Evolutionary conservation across 2,329 filamentous ascomycete species (phyloP), one percentile per base, ranked within the genome.

Genomic region (Thelonectria blattea): DNA sequence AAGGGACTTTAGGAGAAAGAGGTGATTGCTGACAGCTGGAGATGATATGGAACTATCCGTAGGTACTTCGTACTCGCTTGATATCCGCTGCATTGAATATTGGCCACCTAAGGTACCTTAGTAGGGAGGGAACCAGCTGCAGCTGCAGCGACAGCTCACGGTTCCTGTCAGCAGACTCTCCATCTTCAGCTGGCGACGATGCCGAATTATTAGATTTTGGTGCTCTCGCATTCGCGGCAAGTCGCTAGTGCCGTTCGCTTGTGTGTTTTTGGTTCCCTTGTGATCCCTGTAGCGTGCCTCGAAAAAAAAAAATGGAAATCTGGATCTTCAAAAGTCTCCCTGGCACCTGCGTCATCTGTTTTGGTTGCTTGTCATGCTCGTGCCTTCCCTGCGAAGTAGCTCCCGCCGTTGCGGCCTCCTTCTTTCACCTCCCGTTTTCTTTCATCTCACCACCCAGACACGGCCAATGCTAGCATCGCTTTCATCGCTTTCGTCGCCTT

Each of bases 321-420:
- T 60, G 52, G 47, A 60, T 55, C 46, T 60, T 52, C 48, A 52
- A 56, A 52, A 56, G 51, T 59, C 57, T 39, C 46, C 17, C 52
- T 55, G 48, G 43, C 54, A 30, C 54, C 54, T 56, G 54, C 54
- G 54, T 56, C 54, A 56, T 56, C 46, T 56, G 50, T 32, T 39
- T 42, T 52, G 27, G 55, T 15, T 58, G 42, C 37, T 52, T 52
- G 48, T 57, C 17, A 39, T 41, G 34, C 27, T 30, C 7, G 54
- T 51, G 54, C 50, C 54, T 56, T 17, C 43, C 34, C 22, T 24
- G 37, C 39, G 46, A 55, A 32, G 47, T 34, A 42, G 15, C 17
- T 49, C 22, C 30, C 18, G 42, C 17, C 32, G 18, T 49, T 49
- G 5, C n/a, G 15, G 47, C 27, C 30, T 49, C 30, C 47, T 22